phyloP scores from a whole-genome alignment of 2,329 filamentous ascomycete species.

The Penicillium frequentans region DNA sequence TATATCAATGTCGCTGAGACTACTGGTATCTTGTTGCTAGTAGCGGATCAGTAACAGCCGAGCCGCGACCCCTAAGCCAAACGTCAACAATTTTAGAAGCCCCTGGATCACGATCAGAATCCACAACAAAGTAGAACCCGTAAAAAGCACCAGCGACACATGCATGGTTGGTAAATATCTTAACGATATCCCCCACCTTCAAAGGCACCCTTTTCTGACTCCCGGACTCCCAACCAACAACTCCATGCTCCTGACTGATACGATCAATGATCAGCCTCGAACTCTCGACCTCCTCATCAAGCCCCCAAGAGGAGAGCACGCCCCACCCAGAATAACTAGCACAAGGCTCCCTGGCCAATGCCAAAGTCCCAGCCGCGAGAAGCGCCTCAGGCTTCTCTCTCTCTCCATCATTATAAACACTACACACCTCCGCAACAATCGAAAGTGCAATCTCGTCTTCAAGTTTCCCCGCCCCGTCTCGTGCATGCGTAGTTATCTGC shows the following conservation, averaged over 20 bases:
- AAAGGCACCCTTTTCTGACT: conserved; percentile 49
- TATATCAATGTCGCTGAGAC: not conserved
- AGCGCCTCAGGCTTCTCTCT: conserved; percentile 61
- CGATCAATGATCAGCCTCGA: conserved; percentile 66
- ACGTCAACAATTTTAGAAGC: conserved; percentile 70
- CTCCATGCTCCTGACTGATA: conserved; percentile 77
- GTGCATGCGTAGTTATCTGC: conserved; percentile 71
- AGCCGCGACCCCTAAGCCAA: conserved; percentile 56
- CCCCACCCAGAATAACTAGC: conserved; percentile 72
- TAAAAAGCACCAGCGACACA: conserved; percentile 73
- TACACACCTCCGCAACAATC: conserved; percentile 70
- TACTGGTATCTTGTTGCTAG: not conserved
- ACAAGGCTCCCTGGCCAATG: conserved; percentile 71
- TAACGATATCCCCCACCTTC: conserved; percentile 64
- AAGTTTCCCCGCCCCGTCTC: conserved; percentile 36
- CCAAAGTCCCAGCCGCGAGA: conserved; percentile 67
- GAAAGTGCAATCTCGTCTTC: conserved; percentile 63
- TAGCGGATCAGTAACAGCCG: conserved; percentile 15
- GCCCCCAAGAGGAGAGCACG: conserved; percentile 62
- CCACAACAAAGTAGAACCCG: conserved; percentile 72
- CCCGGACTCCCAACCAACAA: conserved; percentile 60
- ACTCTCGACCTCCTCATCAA: conserved; percentile 35
- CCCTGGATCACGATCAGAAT: conserved; percentile 55
- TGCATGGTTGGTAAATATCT: conserved; percentile 78
- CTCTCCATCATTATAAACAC: conserved; percentile 63